phyloP scores from a whole-genome alignment of 2,329 filamentous ascomycete genomes.

The Mycocentrospora acerina region DNA sequence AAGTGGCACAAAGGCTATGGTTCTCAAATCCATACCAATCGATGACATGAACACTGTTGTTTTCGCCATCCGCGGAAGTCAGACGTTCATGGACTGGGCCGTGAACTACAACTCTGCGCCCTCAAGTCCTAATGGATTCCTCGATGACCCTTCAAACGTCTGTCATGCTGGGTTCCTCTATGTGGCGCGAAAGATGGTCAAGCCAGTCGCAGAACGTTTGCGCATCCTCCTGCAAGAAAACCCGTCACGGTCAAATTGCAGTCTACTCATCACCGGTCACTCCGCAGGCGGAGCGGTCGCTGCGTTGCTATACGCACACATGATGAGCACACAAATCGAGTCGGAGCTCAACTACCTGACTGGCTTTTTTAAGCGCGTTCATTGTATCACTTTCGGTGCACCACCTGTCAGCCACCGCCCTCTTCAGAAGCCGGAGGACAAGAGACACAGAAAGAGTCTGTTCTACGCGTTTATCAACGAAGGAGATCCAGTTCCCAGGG shows the following conservation, averaged over 20 bases:
- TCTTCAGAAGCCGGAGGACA: slow-evolving; percentile 57
- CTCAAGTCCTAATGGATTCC: slow-evolving; percentile 65
- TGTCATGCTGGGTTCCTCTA: slow-evolving; percentile 81
- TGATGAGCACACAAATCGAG: slow-evolving; percentile 63
- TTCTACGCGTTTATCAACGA: slow-evolving; percentile 85
- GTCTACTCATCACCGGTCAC: slow-evolving; percentile 81
- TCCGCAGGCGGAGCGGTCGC: slow-evolving; percentile 85
- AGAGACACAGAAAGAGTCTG: slow-evolving; percentile 61
- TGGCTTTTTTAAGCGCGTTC: slow-evolving; percentile 71
- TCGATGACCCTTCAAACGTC: slow-evolving; percentile 75
- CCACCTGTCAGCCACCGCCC: slow-evolving; percentile 75
- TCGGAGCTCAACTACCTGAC: slow-evolving; percentile 72
- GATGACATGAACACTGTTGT: slow-evolving; percentile 78
- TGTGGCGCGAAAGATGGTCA: slow-evolving; percentile 73
- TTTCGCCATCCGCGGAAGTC: slow-evolving; percentile 79
- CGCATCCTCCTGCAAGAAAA: slow-evolving; percentile 71
- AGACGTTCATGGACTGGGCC: slow-evolving; percentile 82
- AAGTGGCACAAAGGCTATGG: slow-evolving; percentile 80
- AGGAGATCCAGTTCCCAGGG: slow-evolving; percentile 76
- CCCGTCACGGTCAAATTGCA: slow-evolving; percentile 63
- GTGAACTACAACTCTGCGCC: slow-evolving; percentile 76
- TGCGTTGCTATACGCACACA: slow-evolving; percentile 76
- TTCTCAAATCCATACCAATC: slow-evolving; percentile 77
- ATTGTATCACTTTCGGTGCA: slow-evolving; percentile 84
- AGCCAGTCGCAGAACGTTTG: slow-evolving; percentile 69